Evolutionary conservation across 306 rosid genomes (phyloP).

Genomic region (Ormosia emarginata): DNA sequence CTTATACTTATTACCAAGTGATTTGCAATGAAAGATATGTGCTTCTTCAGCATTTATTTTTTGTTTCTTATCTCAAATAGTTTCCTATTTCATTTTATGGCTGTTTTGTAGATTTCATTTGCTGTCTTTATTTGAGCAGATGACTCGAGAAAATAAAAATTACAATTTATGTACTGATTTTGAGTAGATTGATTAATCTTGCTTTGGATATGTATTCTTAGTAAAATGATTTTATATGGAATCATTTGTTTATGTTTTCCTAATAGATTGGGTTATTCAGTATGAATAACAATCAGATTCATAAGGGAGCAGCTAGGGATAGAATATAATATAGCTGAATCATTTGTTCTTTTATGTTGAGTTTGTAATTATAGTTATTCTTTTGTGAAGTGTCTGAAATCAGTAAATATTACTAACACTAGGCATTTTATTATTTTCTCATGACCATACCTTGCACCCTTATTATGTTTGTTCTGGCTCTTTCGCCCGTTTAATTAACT

Average conservation of each 20-base stretch:
- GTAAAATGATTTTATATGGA: constrained; percentile 1
- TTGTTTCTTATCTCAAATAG: neutral
- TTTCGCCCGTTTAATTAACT: neutral
- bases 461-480: neutral
- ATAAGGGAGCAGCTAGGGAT: neutral
- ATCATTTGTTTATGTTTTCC: neutral
- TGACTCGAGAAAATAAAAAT: neutral
- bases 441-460: neutral
- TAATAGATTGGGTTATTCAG: neutral
- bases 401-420: neutral
- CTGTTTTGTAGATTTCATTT: neutral
- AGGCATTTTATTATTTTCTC: neutral
- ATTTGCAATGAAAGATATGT: constrained; percentile 27
- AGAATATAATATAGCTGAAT: neutral
- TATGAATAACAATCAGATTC: neutral
- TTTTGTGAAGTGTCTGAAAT: neutral
- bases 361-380: neutral
- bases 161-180: neutral
- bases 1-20: constrained; percentile 19
- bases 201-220: neutral
- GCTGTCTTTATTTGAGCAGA: neutral
- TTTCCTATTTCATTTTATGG: neutral
- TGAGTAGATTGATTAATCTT: neutral
- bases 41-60: neutral
- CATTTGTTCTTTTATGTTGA: neutral